Base-by-base conservation (phyloP, 345 rosid species). In the Aethionema arabicum region DNA sequence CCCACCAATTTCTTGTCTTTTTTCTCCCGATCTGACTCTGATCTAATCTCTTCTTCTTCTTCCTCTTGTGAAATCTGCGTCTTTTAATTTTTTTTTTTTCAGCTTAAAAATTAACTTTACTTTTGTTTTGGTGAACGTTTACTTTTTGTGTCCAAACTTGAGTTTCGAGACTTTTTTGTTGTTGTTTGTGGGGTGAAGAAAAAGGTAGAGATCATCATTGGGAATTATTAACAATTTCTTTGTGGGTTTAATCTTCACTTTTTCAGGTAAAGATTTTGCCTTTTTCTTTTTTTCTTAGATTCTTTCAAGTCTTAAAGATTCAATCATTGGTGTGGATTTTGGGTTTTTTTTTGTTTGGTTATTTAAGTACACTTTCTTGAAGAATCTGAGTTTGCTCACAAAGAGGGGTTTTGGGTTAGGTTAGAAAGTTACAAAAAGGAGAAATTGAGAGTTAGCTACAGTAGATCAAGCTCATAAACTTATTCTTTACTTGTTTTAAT, bases 341-440 rank as follows among this genome's bases (percentile, higher is more conserved):
- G 54, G 11, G 45, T 49, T 35, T 73, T 76, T 70, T 31, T 63
- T 78, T 67, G 49, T 67, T 68, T 64, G 21, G 53, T 61, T 58
- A 68, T 16, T 51, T 37, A 63, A 29, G 54, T 58, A 47, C 77
- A 51, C 52, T 13, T 73, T 78, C 74, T 65, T 48, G 51, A 59
- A 61, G 76, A 63, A 72, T 75, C 73, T 73, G 74, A 78, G 75
- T 69, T 67, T 72, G 53, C 72, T 68, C 55, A 44, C 72, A 56
- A 71, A 74, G 66, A 66, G 46, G 27, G 53, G 27, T 21, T 44
- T 49, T 37, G 11, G 8, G 9, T 54, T 35, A 11, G 29, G 11
- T 37, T 55, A 36, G 37, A 52, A 27, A 66, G 2, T 42, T 59
- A 68, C 66, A 33, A 52, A 66, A 61, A 37, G 32, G 7, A 6